Base-by-base conservation (phyloP, 2,329 filamentous ascomycete species). In the Acephala macrosclerotiorum region DNA sequence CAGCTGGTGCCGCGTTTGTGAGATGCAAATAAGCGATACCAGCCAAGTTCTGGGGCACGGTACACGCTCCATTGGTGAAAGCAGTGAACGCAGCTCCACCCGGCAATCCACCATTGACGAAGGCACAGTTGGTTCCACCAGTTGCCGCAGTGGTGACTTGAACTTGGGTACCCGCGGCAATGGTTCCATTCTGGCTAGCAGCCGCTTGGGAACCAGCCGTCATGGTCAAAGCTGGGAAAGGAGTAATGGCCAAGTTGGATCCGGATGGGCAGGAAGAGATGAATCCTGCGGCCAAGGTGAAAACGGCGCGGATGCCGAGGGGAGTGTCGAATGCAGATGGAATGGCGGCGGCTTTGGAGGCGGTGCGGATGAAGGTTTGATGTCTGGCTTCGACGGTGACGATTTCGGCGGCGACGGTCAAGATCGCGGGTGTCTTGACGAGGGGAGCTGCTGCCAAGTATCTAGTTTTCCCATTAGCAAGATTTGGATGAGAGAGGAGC, bases 301-400 rank as follows among this genome's bases (percentile, higher is more conserved):
- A 93, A 77, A 93, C 87, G 69, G 88, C 86, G 70, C 86, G 84
- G 69, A 89, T 87, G 35, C 86, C 85, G 14, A 94, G 87, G 1
- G 91, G 83, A 0, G 88, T 89, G 76, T 93, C 90, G 74, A 93
- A 91, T 29, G 90, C 84, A 74, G 87, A 86, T 3, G 91, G 88
- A 3, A 91, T 85, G 61, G 90, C 86, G 64, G 85, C 80, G 62
- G 83, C 80, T 65, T 84, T 82, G 22, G 83, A 81, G 45, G 86
- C 87, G 65, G 83, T 80, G 69, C 91, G 88, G 78, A 93, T 87
- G 78, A 91, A 89, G 67, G 89, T 89, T 79, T 92, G 89, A 79
- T 94, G 91, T 65, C 91, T 85, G 33, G 90, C 84, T 80, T 94
- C 91, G 66, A 92, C 85, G 26, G 90, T 91, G 53, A 92, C 84